Base-by-base conservation (phyloP, 2,329 filamentous ascomycete genomes). In the Remersonia thermophila region DNA sequence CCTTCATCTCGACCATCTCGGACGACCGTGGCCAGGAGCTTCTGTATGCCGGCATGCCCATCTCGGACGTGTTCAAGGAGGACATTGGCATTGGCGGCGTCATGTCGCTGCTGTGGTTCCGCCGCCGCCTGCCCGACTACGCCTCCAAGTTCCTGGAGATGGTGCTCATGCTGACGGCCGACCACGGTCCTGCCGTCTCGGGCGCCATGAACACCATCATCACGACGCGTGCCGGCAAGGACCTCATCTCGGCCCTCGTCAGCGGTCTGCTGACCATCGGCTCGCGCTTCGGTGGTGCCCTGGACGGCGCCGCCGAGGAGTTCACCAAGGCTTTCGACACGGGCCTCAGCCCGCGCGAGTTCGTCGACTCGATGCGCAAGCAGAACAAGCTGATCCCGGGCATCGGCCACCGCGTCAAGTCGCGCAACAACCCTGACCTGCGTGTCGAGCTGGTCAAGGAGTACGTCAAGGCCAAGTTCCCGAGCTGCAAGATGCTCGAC, bases 151-250 rank as follows among this genome's bases (percentile, higher is more conserved):
- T 98, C 75, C 69, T 98, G 52, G 91, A 98, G 74, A 98, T 98
- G 91, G 91, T 98, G 49, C 89, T 98, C 62, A 98, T 98, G 91
- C 78, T 98, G 58, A 98, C 91, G 58, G 91, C 91, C 54, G 91
- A 98, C 59, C 91, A 98, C 78, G 91, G 91, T 66, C 91, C 91
- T 37, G 91, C 91, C 53, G 91, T 98, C 53, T 98, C 91, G 53
- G 91, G 91, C 75, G 91, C 91, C 63, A 98, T 98, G 91, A 98
- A 98, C 80, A 98, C 91, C 61, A 98, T 98, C 62, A 96, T 98
- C 62, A 98, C 91, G 46, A 98, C 91, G 42, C 84, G 91, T 83
- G 91, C 91, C 46, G 91, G 91, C 62, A 98, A 98, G 75, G 91
- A 98, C 60, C 70, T 98, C 51, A 96, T 98, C 70, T 87, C 80